A percentile compares a stretch with the other conserved stretches of the same genome.
Conservation (phyloP, 306 rosid species). For the Citrullus colocynthis region DNA sequence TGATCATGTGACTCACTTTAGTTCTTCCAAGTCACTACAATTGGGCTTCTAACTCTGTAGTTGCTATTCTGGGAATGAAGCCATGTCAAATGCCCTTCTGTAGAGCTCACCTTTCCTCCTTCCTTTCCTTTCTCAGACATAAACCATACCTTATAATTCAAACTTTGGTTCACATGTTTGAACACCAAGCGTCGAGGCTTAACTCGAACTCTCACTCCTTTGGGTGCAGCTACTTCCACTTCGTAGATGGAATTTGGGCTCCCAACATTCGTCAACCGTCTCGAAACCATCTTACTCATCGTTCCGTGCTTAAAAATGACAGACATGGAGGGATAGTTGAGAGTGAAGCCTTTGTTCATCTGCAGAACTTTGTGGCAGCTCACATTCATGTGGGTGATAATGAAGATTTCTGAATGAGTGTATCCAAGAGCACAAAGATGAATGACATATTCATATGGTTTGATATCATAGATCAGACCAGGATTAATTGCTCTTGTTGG, state of each 20-base stretch:
- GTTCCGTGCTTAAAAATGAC: slow-evolving; percentile 37
- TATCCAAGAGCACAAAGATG: slow-evolving; percentile 81
- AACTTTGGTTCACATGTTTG: slow-evolving; percentile 32
- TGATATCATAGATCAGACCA: slow-evolving; percentile 64
- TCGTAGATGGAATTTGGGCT: slow-evolving; percentile 53
- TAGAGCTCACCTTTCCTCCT: slow-evolving; percentile 10
- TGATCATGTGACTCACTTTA: neutral
- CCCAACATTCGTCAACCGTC: slow-evolving; percentile 66
- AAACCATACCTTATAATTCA: slow-evolving; percentile 54
- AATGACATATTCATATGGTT: slow-evolving; percentile 46
- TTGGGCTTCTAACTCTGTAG: slow-evolving; percentile 70
- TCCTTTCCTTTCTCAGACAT: slow-evolving; percentile 37
- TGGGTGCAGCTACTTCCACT: slow-evolving; percentile 52
- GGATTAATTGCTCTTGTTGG: slow-evolving; percentile 60
- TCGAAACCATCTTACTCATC: slow-evolving; percentile 32
- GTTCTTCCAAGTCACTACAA: slow-evolving; percentile 66
- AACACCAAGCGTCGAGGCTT: slow-evolving; percentile 47
- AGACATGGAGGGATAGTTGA: slow-evolving; percentile 77
- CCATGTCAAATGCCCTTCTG: slow-evolving; percentile 79
- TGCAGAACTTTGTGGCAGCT: slow-evolving; percentile 41
- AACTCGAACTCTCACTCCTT: slow-evolving; percentile 56
- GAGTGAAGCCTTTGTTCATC: slow-evolving; percentile 60
- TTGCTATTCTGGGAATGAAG: slow-evolving; percentile 27
- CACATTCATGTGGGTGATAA: slow-evolving; percentile 62
- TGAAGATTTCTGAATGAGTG: slow-evolving; percentile 43